These are phyloP conservation scores for Mortierella sp. DNA, from an alignment of 371 early-diverging fungal species.

Conservation along the genomic window DNA sequence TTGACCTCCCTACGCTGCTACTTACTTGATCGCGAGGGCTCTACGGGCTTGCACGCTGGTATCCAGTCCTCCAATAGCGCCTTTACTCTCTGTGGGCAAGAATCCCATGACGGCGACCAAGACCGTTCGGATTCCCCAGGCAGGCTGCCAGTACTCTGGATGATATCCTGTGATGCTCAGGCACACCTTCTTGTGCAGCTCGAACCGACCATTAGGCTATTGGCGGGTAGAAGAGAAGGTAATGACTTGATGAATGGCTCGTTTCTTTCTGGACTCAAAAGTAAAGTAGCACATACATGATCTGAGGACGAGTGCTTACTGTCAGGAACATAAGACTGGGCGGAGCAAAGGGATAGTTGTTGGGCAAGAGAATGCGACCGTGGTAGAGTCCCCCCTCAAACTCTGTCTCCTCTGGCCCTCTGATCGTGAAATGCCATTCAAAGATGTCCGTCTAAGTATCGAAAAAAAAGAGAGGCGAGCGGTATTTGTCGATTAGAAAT, in stretches of 20 bases:
- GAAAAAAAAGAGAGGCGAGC: neutral
- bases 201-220: constrained; percentile 92
- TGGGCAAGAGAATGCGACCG: constrained; percentile 83
- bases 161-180: constrained; percentile 93
- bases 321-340: constrained; percentile 93
- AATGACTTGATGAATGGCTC: neutral
- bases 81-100: constrained; percentile 80
- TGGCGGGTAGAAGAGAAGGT: neutral
- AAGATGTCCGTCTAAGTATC: constrained; percentile 77
- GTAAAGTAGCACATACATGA: neutral
- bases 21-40: constrained; percentile 72
- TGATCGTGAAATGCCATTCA: constrained; percentile 96
- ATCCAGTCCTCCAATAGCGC: constrained; percentile 90
- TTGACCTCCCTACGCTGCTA: neutral
- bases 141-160: constrained; percentile 95
- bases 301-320: constrained; percentile 53
- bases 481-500: neutral
- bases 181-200: constrained; percentile 92
- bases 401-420: constrained; percentile 90
- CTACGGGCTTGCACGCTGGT: constrained; percentile 77
- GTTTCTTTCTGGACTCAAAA: neutral
- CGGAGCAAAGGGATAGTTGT: constrained; percentile 96
- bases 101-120: constrained; percentile 88
- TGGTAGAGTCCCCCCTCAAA: constrained; percentile 91
- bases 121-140: constrained; percentile 94